A percentile compares a stretch with the other conserved stretches of the same genome.
Conservation (phyloP, 2,329 filamentous ascomycete species). For the Pseudohalonectria lignicola region DNA sequence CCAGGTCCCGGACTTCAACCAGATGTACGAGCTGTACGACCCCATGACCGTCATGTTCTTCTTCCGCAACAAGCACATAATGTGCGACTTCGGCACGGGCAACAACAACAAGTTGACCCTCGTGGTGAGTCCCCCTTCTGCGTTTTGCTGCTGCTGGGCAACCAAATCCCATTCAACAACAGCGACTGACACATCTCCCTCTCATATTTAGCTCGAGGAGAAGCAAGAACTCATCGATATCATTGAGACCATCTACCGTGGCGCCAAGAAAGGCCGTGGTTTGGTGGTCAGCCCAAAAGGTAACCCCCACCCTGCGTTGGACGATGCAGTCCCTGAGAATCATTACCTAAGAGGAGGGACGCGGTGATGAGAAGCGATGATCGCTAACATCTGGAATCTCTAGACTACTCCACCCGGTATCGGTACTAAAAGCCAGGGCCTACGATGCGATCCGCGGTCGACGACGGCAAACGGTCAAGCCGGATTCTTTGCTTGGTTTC, state of each 20-base stretch:
- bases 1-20: conserved; percentile 82
- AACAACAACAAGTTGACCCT: conserved; percentile 90
- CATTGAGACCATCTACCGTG: conserved; percentile 92
- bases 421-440: too few relatives aligned
- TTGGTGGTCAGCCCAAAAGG: conserved; percentile 93
- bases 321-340: too few relatives aligned
- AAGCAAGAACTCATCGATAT: conserved; percentile 99
- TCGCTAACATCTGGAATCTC: conserved; percentile 59
- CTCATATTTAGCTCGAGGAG: conserved; percentile 53
- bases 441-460: too few relatives aligned
- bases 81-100: conserved; percentile 94
- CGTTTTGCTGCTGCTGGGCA: not conserved
- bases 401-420: conserved; percentile 62
- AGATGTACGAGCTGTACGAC: conserved; percentile 54
- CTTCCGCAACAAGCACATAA: conserved; percentile 98
- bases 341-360: too few relatives aligned
- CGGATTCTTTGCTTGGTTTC: too few relatives aligned
- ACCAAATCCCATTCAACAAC: too few relatives aligned
- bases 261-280: conserved; percentile 97
- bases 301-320: too few relatives aligned
- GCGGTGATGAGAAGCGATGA: too few relatives aligned
- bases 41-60: conserved; percentile 62
- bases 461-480: too few relatives aligned
- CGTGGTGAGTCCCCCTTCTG: not conserved
- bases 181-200: too few relatives aligned